Base-by-base conservation (phyloP, 768 basidiomycete genomes). In the Mycena filopes region DNA sequence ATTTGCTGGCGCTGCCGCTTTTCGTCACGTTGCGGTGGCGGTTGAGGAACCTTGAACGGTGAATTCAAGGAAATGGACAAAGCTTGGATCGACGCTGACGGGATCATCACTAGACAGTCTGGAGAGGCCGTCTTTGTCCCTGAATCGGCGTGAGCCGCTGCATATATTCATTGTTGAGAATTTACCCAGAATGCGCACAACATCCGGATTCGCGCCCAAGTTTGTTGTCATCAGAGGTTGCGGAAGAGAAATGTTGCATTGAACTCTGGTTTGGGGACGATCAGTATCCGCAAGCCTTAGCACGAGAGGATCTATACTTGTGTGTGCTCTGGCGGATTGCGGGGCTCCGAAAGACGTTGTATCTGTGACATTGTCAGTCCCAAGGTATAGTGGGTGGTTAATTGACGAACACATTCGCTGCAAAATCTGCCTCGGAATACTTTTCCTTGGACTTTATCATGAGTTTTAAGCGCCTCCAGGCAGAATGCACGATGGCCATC, bases 391-490 rank as follows among this genome's bases (percentile, higher is more conserved):
- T 31, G 31, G 23, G 54, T 33, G 21, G 23, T 40, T 9, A n/a
- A 2, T 18, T 12, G 18, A 74, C 84, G 51, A 72, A 88, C 84
- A 87, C 85, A 53, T 83, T 84, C n/a, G 81, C 80, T 18, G 80
- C 84, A 60, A 80, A 86, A 65, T 87, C 87, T 1, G 86, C 84
- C 66, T 88, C 86, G 3, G 83, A 85, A 75, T 80, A 83, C 69
- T 78, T 85, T 55, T 84, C 81, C 21, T 78, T 79, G 7, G 80
- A 79, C 7, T 72, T 72, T n/a, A 74, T 79, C 83, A 87, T 85
- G 58, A 72, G 74, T 11, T 73, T 70, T 9, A 86, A 74, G 40
- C 77, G 78, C 28, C 78, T 76, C 84, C 85, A 87, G 18, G 84
- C 82, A 4, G 74, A 73, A 54, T 79, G 82, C 11, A 86, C 82